These are phyloP conservation scores for Sicyos edulis DNA, from an alignment of 306 rosid species.

Conservation along the genomic window DNA sequence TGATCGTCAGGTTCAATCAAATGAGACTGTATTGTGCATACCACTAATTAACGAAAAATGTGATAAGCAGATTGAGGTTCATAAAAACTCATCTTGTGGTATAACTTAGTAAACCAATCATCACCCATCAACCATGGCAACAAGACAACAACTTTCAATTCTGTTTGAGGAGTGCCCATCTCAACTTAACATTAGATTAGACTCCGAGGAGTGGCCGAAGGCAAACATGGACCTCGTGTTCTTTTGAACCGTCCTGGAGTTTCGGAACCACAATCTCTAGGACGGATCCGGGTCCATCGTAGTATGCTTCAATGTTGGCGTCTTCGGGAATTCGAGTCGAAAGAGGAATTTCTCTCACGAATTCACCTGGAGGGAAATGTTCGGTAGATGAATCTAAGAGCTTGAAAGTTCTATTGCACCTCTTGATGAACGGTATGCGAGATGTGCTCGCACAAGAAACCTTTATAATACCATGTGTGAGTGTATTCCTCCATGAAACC, in stretches of 20 bases:
- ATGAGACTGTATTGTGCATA: neutral
- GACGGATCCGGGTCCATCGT: constrained; percentile 80
- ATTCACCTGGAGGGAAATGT: constrained; percentile 93
- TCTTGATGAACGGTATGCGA: constrained; percentile 61
- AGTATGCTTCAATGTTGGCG: constrained; percentile 82
- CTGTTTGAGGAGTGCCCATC: constrained; percentile 22
- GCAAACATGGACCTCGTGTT: constrained; percentile 93
- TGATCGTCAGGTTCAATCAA: neutral
- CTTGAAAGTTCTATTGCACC: constrained; percentile 76
- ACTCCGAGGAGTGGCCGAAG: constrained; percentile 83
- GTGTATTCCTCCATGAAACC: constrained; percentile 90
- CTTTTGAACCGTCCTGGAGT: constrained; percentile 66
- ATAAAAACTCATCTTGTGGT: neutral
- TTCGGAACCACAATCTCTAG: constrained; percentile 94
- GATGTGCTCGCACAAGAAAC: constrained; percentile 85
- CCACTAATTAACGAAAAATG: neutral
- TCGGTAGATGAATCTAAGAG: constrained; percentile 73
- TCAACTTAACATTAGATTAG: neutral
- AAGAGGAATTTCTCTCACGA: constrained; percentile 78
- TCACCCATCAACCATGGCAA: constrained; percentile 25
- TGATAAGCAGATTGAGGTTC: constrained; percentile 9
- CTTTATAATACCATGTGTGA: constrained; percentile 76
- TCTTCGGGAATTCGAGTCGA: constrained; percentile 84
- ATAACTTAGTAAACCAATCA: constrained; percentile 33
- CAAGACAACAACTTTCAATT: constrained; percentile 34